Base-by-base conservation (phyloP, 2,329 filamentous ascomycete genomes). In the Aspergillus sp. region DNA sequence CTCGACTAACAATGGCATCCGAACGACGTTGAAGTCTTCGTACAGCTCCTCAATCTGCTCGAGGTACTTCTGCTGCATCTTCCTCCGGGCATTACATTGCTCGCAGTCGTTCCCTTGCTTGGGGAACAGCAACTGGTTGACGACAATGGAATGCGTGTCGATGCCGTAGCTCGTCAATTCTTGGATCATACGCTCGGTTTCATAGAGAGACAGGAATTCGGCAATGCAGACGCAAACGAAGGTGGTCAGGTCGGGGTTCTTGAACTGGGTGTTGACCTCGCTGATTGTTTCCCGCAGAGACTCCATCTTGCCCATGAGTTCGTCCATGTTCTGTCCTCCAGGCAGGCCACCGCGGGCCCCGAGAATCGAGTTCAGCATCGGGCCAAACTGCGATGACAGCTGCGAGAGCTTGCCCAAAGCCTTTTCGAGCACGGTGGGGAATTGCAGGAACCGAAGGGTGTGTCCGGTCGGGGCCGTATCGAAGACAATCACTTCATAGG, bases 151-250 rank as follows among this genome's bases (percentile, higher is more conserved):
- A 74, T 97, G 93, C 5, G 91, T 95, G 69, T 98, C 93, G 67
- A 98, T 98, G 63, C 85, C 78, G 74, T 95, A 98, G 67, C 81
- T 86, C 43, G 89, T 84, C 52, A 98, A 78, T 75, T 98, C 93
- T 77, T 98, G 93, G 61, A 98, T 97, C 93, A 98, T 97, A 62
- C 93, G 87, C 77, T 98, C 93, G 53, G 93, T 98, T 79, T 98
- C 93, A 75, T 98, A 98, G 45, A 98, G 79, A 33, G 85, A 90
- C 60, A 98, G 72, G 75, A 98, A 98, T 73, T 98, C 93, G 46
- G 93, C 88, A 68, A 98, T 98, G 70, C 93, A 95, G 52, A 98
- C 93, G 68, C 93, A 97, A 46, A 98, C 90, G 64, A 98, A 98
- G 0, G 93, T 98, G 19, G 90, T 96, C 61, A 96, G 81, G 57